Percentiles rank a stretch among this genome's conserved stretches.
phyloP scores from a whole-genome alignment of 164 flowering plant species.

The Akebia trifoliata region DNA sequence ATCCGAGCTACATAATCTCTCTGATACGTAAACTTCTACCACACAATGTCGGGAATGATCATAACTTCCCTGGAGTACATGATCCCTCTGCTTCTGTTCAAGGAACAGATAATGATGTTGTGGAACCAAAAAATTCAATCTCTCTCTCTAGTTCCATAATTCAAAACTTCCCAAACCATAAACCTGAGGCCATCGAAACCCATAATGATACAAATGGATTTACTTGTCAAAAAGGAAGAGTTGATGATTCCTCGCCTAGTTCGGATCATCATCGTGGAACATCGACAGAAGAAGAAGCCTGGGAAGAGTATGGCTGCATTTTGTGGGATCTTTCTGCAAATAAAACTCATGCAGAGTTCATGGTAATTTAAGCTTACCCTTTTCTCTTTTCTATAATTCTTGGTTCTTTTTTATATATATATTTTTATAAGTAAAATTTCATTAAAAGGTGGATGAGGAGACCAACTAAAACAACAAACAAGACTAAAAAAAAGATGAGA shows the following conservation, averaged over 20 bases:
- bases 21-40: slow-evolving; percentile 79
- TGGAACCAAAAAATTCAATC: slow-evolving; percentile 14
- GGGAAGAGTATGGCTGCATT: slow-evolving; percentile 94
- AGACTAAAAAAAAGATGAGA: no score
- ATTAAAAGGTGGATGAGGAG: no score
- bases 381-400: background rate
- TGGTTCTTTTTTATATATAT: background rate
- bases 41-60: slow-evolving; percentile 9
- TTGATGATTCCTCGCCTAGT: slow-evolving; percentile 7
- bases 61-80: slow-evolving; percentile 14
- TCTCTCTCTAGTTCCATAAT: slow-evolving; percentile 9
- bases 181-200: slow-evolving; percentile 29
- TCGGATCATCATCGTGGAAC: slow-evolving; percentile 12
- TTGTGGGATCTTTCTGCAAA: slow-evolving; percentile 94
- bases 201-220: slow-evolving; percentile 18
- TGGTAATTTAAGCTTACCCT: slow-evolving; percentile 42
- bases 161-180: background rate
- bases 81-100: slow-evolving; percentile 7
- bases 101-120: slow-evolving; percentile 13
- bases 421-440: no score
- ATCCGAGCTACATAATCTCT: slow-evolving; percentile 86
- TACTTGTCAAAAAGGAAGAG: slow-evolving; percentile 12
- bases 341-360: slow-evolving; percentile 72
- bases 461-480: no score
- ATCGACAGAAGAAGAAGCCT: slow-evolving; percentile 39